Percentiles rank a stretch among this genome's conserved stretches.
Conservation (phyloP, 2,329 filamentous ascomycete species). For the Aurifilum marmelostoma region DNA sequence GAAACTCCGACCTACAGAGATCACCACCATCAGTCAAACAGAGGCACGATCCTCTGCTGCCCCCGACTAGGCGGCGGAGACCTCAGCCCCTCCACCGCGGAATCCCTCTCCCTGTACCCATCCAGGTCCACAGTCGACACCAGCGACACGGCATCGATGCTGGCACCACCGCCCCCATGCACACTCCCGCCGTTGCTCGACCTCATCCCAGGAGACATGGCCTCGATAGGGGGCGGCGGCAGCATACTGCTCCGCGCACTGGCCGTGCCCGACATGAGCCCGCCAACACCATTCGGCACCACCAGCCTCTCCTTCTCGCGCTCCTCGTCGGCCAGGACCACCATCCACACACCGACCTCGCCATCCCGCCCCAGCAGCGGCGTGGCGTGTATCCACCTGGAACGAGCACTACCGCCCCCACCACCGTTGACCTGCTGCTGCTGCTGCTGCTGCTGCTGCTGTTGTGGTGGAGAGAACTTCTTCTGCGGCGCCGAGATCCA, state of each 20-base stretch:
- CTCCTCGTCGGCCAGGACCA: conserved; percentile 72
- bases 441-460: too few species aligned
- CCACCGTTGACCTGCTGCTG: too few species aligned
- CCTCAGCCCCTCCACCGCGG: conserved; percentile 1
- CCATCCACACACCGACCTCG: conserved; percentile 77
- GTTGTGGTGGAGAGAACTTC: conserved; percentile 17
- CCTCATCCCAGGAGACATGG: not conserved
- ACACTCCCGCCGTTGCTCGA: not conserved
- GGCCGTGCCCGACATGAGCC: not conserved
- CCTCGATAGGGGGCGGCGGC: not conserved
- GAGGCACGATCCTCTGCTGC: not conserved
- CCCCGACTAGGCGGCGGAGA: not conserved
- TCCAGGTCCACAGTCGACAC: conserved; percentile 2
- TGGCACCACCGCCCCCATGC: not conserved
- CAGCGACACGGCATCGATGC: not conserved
- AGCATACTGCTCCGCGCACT: not conserved
- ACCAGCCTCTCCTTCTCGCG: not conserved
- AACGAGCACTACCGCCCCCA: conserved; percentile 48
- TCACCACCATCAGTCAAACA: not conserved
- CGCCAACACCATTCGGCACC: not conserved
- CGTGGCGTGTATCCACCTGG: conserved; percentile 79
- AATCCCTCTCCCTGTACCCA: not conserved
- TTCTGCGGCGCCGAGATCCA: conserved; percentile 61
- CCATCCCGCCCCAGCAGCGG: conserved; percentile 69
- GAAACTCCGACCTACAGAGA: too few species aligned